Conservation (phyloP, 495 filamentous ascomycete species). For the Bathelium albidoporum region DNA sequence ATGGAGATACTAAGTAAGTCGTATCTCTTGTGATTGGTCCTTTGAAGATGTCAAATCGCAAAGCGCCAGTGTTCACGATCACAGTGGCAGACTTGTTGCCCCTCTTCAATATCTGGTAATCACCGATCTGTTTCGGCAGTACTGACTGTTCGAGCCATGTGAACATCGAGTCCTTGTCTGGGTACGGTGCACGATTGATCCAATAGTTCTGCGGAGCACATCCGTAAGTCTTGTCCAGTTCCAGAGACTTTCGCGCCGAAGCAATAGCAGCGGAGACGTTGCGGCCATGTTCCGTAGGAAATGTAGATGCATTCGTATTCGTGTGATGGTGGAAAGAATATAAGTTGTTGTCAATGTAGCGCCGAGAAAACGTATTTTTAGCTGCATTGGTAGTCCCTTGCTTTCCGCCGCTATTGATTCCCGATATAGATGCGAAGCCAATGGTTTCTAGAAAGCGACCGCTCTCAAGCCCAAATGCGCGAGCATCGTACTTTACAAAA, state of each 20-base stretch:
- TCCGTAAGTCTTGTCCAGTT: constrained; percentile 64
- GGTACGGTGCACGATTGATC: constrained; percentile 67
- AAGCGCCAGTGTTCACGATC: constrained; percentile 77
- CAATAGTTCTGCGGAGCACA: constrained; percentile 76
- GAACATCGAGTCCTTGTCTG: constrained; percentile 60
- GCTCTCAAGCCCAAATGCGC: constrained; percentile 72
- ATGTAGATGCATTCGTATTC: constrained; percentile 54
- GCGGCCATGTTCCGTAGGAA: constrained; percentile 66
- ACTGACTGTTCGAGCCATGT: constrained; percentile 68
- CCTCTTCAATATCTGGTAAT: constrained; percentile 22
- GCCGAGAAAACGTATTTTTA: constrained; percentile 54
- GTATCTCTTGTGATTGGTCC: constrained; percentile 81
- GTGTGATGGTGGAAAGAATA: constrained; percentile 77
- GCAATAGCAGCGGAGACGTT: constrained; percentile 66
- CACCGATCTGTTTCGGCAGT: constrained; percentile 47
- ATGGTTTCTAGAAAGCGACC: constrained; percentile 99
- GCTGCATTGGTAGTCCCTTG: constrained; percentile 27
- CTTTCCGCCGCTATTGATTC: constrained; percentile 40
- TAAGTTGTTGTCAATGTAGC: constrained; percentile 94
- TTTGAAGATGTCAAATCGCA: constrained; percentile 92
- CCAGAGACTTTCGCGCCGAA: constrained; percentile 53
- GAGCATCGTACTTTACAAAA: constrained; percentile 67
- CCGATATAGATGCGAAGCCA: constrained; percentile 82
- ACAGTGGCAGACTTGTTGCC: constrained; percentile 43
- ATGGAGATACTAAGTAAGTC: constrained; percentile 77